Conservation (phyloP, 495 filamentous ascomycete species). For the Aeminium ludgeri region DNA sequence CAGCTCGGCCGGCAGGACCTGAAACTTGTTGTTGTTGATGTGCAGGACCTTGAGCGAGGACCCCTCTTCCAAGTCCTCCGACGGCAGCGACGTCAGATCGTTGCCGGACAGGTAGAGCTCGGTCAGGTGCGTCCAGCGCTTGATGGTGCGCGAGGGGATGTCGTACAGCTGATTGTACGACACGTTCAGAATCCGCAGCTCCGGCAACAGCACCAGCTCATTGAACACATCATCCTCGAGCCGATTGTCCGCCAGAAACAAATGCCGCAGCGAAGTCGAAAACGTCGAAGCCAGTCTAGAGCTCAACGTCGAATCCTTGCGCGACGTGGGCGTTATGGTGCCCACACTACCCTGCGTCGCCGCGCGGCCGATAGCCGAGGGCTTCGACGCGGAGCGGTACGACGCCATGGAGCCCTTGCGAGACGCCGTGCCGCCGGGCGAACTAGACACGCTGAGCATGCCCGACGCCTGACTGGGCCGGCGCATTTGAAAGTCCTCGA, state of each 20-base stretch:
- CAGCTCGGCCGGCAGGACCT: slow-evolving; percentile 86
- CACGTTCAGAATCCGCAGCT: slow-evolving; percentile 77
- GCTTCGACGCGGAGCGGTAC: slow-evolving; percentile 62
- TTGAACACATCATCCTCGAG: slow-evolving; percentile 89
- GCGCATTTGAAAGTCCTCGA: slow-evolving; percentile 46
- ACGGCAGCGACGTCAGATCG: slow-evolving; percentile 74
- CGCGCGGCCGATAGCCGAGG: slow-evolving; percentile 57
- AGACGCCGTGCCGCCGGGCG: slow-evolving; percentile 39
- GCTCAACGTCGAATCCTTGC: slow-evolving; percentile 81
- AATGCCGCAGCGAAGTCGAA: slow-evolving; percentile 60
- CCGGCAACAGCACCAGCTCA: slow-evolving; percentile 63
- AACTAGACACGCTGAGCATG: slow-evolving; percentile 54
- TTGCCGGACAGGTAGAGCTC: slow-evolving; percentile 95
- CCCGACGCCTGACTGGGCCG: slow-evolving; percentile 77
- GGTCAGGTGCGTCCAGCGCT: slow-evolving; percentile 68
- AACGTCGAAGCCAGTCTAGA: slow-evolving; percentile 64
- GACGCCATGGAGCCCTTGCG: slow-evolving; percentile 72
- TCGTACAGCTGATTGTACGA: slow-evolving; percentile 92
- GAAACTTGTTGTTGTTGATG: slow-evolving; percentile 95
- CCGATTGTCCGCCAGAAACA: slow-evolving; percentile 86
- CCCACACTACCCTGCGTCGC: slow-evolving; percentile 37
- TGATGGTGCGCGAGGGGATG: slow-evolving; percentile 72
- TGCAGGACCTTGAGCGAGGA: slow-evolving; percentile 74
- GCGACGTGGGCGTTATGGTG: slow-evolving; percentile 38
- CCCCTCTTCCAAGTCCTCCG: slow-evolving; percentile 84